Base-by-base conservation (phyloP, 2,329 filamentous ascomycete genomes). In the Fusarium austroafricanum region DNA sequence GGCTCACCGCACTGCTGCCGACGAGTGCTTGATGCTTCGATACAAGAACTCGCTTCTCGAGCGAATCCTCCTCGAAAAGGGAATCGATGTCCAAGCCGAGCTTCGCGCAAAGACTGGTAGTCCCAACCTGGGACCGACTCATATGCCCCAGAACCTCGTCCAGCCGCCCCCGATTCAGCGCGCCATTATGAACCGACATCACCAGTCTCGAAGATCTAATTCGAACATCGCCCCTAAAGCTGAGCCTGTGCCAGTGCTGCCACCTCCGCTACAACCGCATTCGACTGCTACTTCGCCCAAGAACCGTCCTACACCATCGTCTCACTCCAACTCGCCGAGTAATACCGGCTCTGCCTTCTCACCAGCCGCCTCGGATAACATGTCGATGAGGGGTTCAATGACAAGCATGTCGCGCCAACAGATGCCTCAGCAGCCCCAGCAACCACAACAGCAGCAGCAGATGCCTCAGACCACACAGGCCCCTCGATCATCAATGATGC, bases 11-110 rank as follows among this genome's bases (percentile, higher is more conserved):
- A 94, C 89, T 75, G 96, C 96, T 59, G 94, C 95, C 59, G 96
- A 98, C 79, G 96, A 98, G 81, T 98, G 96, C 78, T 82, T 98
- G 76, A 98, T 99, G 96, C 86, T 99, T 73, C 91, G 96, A 61
- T 99, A 98, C 81, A 98, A 98, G 84, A 99, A 98, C 79, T 98
- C 96, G 39, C 84, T 98, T 47, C 87, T 99, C 35, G 96, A 99
- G 82, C 89, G 96, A 61, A 97, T 99, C 75, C 86, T 99, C 53
- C 86, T 99, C 37, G 96, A 99, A 82, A 98, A 98, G 86, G 94
- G 94, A 73, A 97, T 98, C 80, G 95, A 99, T 84, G 96, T 99
- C 47, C 94, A 98, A 82, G 92, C 94, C 67, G 96, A 98, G 82
- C 87, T 99, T 73, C 92, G 92, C 68, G 91, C 94, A 77, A 98